Conservation (phyloP, 768 basidiomycete species). For the Dendrothele bispora region DNA sequence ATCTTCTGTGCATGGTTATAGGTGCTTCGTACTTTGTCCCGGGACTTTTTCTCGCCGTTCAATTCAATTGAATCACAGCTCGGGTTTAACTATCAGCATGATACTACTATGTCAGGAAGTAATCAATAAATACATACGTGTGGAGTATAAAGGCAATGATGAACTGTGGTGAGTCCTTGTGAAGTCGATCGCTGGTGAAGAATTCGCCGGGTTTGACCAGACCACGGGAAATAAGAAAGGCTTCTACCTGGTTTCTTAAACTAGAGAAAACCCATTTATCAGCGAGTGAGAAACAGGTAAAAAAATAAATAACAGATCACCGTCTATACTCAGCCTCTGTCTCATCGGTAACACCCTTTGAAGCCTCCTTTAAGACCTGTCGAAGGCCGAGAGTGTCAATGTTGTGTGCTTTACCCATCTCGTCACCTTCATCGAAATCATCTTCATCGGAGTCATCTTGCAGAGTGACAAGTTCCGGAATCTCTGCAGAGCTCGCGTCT, state of each 20-base stretch:
- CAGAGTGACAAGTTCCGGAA: too few relatives aligned
- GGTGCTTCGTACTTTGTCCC: slow-evolving; percentile 8
- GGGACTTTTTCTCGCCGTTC: slow-evolving; percentile 20
- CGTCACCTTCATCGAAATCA: too few relatives aligned
- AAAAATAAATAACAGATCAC: slow-evolving; percentile 15
- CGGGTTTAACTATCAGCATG: neutral
- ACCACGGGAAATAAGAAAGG: slow-evolving; percentile 14
- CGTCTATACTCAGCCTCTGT: slow-evolving; percentile 27
- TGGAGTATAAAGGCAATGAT: slow-evolving; percentile 31
- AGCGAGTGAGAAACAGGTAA: neutral
- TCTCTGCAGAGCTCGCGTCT: too few relatives aligned
- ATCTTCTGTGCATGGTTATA: slow-evolving; percentile 38
- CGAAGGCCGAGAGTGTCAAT: slow-evolving; percentile 2
- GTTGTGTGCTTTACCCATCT: too few relatives aligned
- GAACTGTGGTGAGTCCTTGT: slow-evolving; percentile 14
- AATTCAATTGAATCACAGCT: slow-evolving; percentile 27
- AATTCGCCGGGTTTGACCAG: slow-evolving; percentile 18
- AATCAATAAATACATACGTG: slow-evolving; percentile 9
- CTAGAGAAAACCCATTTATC: slow-evolving; percentile 7
- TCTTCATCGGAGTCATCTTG: too few relatives aligned
- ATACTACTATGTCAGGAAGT: neutral
- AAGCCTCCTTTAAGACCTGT: slow-evolving; percentile 19
- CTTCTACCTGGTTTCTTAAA: slow-evolving; percentile 15
- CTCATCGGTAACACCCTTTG: slow-evolving; percentile 30
- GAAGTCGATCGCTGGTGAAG: slow-evolving; percentile 17